phyloP scores from a whole-genome alignment of 495 filamentous ascomycete species.

The Lasiosphaeria hispida region DNA sequence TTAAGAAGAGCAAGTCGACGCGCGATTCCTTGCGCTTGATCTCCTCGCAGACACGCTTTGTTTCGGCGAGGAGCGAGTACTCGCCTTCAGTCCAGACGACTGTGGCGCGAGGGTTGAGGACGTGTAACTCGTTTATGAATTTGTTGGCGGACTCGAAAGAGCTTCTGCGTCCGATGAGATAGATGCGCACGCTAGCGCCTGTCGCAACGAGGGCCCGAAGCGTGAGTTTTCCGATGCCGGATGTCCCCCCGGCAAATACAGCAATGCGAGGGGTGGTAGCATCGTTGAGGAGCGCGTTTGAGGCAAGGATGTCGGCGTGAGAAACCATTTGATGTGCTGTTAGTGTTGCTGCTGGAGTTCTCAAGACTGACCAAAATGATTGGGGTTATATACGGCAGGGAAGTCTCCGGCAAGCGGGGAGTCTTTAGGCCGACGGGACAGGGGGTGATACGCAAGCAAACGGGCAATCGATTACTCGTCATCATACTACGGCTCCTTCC shows the following conservation, averaged over 20 bases:
- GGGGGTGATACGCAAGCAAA: no score
- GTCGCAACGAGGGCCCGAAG: conserved; percentile 9
- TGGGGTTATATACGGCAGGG: no score
- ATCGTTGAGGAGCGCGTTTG: conserved; percentile 10
- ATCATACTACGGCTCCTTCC: no score
- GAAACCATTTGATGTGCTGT: conserved; percentile 8
- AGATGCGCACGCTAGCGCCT: conserved; percentile 3
- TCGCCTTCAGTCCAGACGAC: conserved; percentile 12
- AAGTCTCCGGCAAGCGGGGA: no score
- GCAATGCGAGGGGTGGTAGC: neutral
- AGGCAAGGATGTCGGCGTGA: conserved; percentile 3
- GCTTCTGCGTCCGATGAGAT: conserved; percentile 7
- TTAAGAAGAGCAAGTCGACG: conserved; percentile 38
- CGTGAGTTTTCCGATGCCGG: conserved; percentile 8
- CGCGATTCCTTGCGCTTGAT: conserved; percentile 20
- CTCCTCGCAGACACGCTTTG: neutral
- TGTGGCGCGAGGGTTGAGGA: neutral
- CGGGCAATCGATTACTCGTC: no score
- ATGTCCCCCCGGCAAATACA: conserved; percentile 7
- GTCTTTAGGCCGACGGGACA: no score
- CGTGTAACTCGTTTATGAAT: neutral
- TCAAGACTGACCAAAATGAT: no score
- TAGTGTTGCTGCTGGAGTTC: no score
- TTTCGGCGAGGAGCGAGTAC: conserved; percentile 2
- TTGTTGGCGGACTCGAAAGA: neutral